Evolutionary conservation across 2,329 filamentous ascomycete species (phyloP).

Genomic region (Chaetoscypha palmicola): DNA sequence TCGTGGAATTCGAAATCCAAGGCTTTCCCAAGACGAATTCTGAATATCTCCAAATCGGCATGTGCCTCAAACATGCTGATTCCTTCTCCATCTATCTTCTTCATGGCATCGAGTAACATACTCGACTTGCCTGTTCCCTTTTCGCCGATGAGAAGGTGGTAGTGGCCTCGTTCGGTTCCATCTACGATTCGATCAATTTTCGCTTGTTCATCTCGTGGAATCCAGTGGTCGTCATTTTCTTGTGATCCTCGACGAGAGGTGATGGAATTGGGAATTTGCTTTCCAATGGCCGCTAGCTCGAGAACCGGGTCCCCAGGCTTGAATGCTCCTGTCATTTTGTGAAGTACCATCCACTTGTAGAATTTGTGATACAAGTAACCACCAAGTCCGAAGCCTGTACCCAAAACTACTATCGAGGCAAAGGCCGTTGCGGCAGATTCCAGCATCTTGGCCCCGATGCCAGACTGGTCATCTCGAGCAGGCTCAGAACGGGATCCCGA

Average conservation of each 20-base stretch:
- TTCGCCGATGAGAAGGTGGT: slow-evolving; percentile 86
- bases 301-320: slow-evolving; percentile 84
- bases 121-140: slow-evolving; percentile 96
- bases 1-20: slow-evolving; percentile 96
- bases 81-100: slow-evolving; percentile 79
- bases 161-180: slow-evolving; percentile 69
- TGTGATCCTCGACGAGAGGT: slow-evolving; percentile 32
- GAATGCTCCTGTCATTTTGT: slow-evolving; percentile 91
- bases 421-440: slow-evolving; percentile 71
- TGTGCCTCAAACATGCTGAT: slow-evolving; percentile 96
- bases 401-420: slow-evolving; percentile 66
- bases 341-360: slow-evolving; percentile 86
- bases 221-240: slow-evolving; percentile 56
- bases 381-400: slow-evolving; percentile 55
- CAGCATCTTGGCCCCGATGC: slow-evolving; percentile 50
- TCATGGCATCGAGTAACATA: slow-evolving; percentile 95
- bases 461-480: slow-evolving; percentile 15
- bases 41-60: slow-evolving; percentile 89
- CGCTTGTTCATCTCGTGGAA: slow-evolving; percentile 73
- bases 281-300: slow-evolving; percentile 64
- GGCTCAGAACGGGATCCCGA: too few relatives aligned
- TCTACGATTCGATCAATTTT: slow-evolving; percentile 76
- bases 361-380: slow-evolving; percentile 72
- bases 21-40: slow-evolving; percentile 84
- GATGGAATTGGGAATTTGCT: slow-evolving; percentile 42